Percentiles rank a stretch among this genome's conserved stretches.
phyloP scores from a whole-genome alignment of 2,329 filamentous ascomycete genomes.

The Penicillium brasilianum region DNA sequence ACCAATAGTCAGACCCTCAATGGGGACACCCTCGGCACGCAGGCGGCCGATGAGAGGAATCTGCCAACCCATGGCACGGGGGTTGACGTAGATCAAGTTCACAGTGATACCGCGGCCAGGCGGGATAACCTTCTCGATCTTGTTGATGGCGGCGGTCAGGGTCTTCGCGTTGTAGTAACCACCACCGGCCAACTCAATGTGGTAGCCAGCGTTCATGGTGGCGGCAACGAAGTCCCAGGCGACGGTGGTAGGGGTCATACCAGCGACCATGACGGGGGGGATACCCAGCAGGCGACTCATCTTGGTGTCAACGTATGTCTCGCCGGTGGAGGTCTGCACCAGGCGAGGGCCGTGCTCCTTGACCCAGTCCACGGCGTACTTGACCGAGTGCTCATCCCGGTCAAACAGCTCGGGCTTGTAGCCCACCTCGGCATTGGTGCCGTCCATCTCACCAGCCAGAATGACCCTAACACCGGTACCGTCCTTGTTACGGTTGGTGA shows the following conservation, averaged over 20 bases:
- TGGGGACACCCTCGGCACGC: slow-evolving; percentile 82
- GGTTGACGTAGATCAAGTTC: slow-evolving; percentile 61
- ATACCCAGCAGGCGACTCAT: slow-evolving; percentile 86
- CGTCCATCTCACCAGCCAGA: slow-evolving; percentile 89
- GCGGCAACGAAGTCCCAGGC: slow-evolving; percentile 68
- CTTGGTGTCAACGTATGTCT: slow-evolving; percentile 95
- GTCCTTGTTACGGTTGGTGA: slow-evolving; percentile 99
- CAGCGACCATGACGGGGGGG: slow-evolving; percentile 86
- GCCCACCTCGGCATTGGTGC: slow-evolving; percentile 86
- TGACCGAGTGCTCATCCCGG: slow-evolving; percentile 91
- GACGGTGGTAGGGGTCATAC: slow-evolving; percentile 91
- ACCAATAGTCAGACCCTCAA: slow-evolving; percentile 90
- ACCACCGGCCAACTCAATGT: slow-evolving; percentile 56
- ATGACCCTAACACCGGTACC: slow-evolving; percentile 97
- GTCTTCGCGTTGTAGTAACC: slow-evolving; percentile 69
- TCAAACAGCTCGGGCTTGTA: slow-evolving; percentile 99
- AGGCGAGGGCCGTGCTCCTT: slow-evolving; percentile 94
- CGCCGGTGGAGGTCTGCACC: slow-evolving; percentile 83
- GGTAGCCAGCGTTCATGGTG: slow-evolving; percentile 57
- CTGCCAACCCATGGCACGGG: slow-evolving; percentile 59
- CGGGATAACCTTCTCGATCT: slow-evolving; percentile 83
- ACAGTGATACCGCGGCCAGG: slow-evolving; percentile 62
- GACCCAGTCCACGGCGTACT: slow-evolving; percentile 96
- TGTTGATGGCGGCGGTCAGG: slow-evolving; percentile 81
- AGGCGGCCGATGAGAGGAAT: slow-evolving; percentile 57